Evolutionary conservation across 768 basidiomycete species (phyloP), one percentile per base, ranked within the genome.

Genomic region (Kwoniella mangroviensis): DNA sequence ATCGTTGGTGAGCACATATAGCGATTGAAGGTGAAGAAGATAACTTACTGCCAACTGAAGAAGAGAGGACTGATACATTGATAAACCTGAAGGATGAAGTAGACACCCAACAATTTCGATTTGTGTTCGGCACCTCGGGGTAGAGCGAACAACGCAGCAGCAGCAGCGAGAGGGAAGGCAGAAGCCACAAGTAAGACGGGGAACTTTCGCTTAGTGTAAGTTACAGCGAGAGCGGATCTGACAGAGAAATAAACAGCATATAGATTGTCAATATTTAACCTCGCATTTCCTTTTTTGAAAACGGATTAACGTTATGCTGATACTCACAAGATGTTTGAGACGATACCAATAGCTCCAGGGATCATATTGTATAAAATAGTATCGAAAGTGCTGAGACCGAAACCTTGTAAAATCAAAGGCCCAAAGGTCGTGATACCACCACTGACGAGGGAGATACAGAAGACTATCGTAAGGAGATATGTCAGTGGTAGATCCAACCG

Each of bases 361-460:
- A 86, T 86, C 67, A 87, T 86, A 69, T 86, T 86, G 82, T 87
- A 85, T 15, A 87, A 78, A 63, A 87, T 85, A 28, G 86, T 86
- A n/a, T 85, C 63, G 73, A 86, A 86, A 58, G 83, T 58, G 19
- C 34, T 41, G 9, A 75, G 64, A 52, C 73, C 76, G 73, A 86
- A 87, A 13, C 86, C 86, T 64, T 86, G 85, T 13, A 85, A 85
- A 70, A 82, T 83, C 65, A 86, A 83, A 59, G 74, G 73, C 1
- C 86, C 86, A 65, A 87, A 86, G 15, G 84, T 81, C 12, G 83
- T 73, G 57, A 86, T 85, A 9, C 86, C 85, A 7, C 86, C 86
- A 22, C 84, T 72, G 34, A 67, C 63, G 22, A 73, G 22, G 19
- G 58, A 63, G 52, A 64, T 54, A 72, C 52, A 68, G 49, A 75